Conservation (phyloP, 2,329 filamentous ascomycete species). For the Ascochyta rabiei region DNA sequence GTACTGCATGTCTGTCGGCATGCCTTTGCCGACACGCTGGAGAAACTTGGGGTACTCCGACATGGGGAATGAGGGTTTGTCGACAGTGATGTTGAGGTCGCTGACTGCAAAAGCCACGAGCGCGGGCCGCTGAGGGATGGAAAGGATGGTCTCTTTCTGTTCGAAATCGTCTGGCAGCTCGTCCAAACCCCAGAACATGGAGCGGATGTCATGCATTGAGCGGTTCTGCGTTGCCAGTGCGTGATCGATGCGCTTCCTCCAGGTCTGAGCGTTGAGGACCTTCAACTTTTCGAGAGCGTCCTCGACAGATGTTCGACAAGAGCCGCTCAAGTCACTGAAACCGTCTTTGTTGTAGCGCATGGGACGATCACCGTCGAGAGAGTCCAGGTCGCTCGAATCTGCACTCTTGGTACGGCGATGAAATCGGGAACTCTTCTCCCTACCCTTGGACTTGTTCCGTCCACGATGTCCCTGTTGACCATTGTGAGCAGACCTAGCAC, state of each 20-base stretch:
- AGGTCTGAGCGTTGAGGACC: conserved; percentile 83
- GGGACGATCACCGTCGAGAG: conserved; percentile 44
- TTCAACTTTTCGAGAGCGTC: conserved; percentile 79
- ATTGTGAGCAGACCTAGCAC: conserved; percentile 59
- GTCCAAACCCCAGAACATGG: conserved; percentile 81
- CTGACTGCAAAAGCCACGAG: conserved; percentile 81
- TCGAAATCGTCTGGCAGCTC: conserved; percentile 80
- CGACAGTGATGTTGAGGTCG: conserved; percentile 82
- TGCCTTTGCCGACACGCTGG: conserved; percentile 91
- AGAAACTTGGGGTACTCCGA: conserved; percentile 82
- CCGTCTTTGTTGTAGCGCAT: conserved; percentile 80
- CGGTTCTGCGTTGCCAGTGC: conserved; percentile 71
- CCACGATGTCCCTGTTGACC: conserved; percentile 41
- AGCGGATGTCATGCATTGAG: conserved; percentile 78
- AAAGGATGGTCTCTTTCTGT: conserved; percentile 82
- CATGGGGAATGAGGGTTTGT: conserved; percentile 91
- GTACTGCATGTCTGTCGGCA: conserved; percentile 91
- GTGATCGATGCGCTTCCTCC: conserved; percentile 88
- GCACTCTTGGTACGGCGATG: conserved; percentile 51
- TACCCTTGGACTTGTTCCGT: conserved; percentile 45
- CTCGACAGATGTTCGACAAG: conserved; percentile 72
- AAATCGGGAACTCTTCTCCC: conserved; percentile 39
- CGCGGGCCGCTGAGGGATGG: conserved; percentile 82
- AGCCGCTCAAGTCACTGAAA: conserved; percentile 72
- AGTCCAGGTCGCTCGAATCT: conserved; percentile 32